Evolutionary conservation across 257 asterid species (phyloP), one percentile per base, ranked within the genome.

Genomic region (Echium plantagineum): DNA sequence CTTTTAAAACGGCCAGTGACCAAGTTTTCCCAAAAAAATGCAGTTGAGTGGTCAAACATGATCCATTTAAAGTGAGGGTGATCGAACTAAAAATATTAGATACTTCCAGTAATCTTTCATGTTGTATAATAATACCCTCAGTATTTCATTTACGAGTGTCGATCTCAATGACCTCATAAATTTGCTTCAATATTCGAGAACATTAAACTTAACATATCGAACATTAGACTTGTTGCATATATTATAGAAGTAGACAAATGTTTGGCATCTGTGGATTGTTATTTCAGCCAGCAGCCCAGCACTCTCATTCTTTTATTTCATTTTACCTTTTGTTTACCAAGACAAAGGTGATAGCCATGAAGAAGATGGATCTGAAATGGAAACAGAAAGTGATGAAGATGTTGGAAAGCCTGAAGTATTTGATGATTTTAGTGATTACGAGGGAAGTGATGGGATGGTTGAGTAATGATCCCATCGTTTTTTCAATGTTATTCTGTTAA

Each of bases 281-380:
- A 42, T 42, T 42, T 42, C 5, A 42, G 17, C 49, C 16, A 42
- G n/a, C n/a, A n/a, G n/a, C n/a, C n/a, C n/a, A n/a, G 15, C 49
- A 42, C 12, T 42, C 2, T 12, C 15, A 42, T 42, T 42, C 49
- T 1, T 35, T 35, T 8, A 35, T 35, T 35, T 35, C 49, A 42
- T 12, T 42, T 42, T 10, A 42, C 90, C 97, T 5, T 70, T 69
- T 56, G 77, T 90, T 53, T 90, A 66, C 20, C 90, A 83, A 69
- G 94, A 89, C 59, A 69, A 74, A 1, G 83, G 76, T 66, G 94
- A 76, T 10, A 80, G 82, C 52, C 89, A 79, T 1, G 83, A 74
- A 5, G 90, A 72, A 38, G 49, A 42, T 42, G 84, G 78, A 52
- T 78, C 85, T 31, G 80, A 61, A 56, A 81, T 90, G 95, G 97